Evolutionary conservation across 371 early-diverging fungal species (phyloP), one percentile per base, ranked within the genome.

Genomic region (Rhizopus sp.): DNA sequence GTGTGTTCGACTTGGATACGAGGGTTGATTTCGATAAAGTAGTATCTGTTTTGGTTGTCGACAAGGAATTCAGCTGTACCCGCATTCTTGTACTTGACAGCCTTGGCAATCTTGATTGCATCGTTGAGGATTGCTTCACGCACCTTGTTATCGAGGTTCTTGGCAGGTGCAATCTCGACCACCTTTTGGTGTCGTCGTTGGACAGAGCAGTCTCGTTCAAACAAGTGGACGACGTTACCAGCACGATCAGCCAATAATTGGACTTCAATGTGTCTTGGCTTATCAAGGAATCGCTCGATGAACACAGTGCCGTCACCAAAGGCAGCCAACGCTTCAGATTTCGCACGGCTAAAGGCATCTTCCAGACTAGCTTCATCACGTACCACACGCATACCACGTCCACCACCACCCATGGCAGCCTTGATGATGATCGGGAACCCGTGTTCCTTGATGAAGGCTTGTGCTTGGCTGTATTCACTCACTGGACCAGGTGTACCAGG

Each of bases 131-230:
- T 94, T 16, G 81, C 83, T 55, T 93, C 83, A 60, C 96, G 84
- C n/a, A 86, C 75, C 5, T 73, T 70, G 42, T 57, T 72, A 13
- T 83, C 81, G n/a, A 93, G 66, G 55, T 85, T 78, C 50, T 88
- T 82, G 17, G 94, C 90, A 7, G 97, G 97, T 0, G 92, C 95
- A 61, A 93, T 90, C 70, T 98, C 98, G 33, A 98, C 90, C 0
- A 98, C 93, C 77, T 99, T 99, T 71, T 99, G 98, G 72, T 97
- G 94, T 58, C 98, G 88, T 63, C 99, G 87, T 81, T 99, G 98
- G 34, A 98, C 92, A 1, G 97, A 95, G 73, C 99, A 99, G 80
- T 99, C 99, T 64, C 99, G 87, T 71, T 94, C 96, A 68, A 82
- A 94, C 50, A 96, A 72, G 64, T 94, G 94, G 39, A 95, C 82